Evolutionary conservation across 306 rosid species (phyloP).

Genomic region (Purshia tridentata): DNA sequence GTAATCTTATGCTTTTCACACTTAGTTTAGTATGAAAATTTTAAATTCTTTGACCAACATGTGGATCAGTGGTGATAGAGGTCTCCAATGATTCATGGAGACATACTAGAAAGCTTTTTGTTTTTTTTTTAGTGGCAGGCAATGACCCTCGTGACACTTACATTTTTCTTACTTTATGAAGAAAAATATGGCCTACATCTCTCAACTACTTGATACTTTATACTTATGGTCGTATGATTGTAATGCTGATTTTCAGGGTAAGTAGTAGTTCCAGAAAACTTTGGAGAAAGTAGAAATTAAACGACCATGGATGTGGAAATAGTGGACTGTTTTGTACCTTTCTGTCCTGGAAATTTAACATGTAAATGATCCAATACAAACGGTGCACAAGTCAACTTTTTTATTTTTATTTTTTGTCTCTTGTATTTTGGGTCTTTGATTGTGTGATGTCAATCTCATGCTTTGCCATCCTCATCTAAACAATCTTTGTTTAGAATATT

Average conservation of each 20-base stretch:
- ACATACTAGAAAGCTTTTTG: not conserved
- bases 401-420: not conserved
- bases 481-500: no score
- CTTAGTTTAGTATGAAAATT: not conserved
- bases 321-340: no score
- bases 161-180: not conserved
- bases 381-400: not conserved
- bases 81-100: not conserved
- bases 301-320: not conserved
- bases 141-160: not conserved
- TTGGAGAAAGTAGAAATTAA: not conserved
- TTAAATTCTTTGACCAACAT: not conserved
- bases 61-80: not conserved
- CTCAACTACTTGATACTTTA: not conserved
- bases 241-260: not conserved
- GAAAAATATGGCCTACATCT: not conserved
- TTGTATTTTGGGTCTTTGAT: no score
- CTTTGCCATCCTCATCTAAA: not conserved
- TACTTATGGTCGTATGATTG: not conserved
- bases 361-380: no score
- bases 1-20: not conserved
- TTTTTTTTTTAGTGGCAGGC: conserved; percentile 4
- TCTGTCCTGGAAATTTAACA: no score
- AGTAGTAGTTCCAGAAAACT: not conserved
- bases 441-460: not conserved